Percentiles rank a stretch among this genome's conserved stretches.
Conservation (phyloP, 352 stramenopile genomes). For the Albugo laibachii region DNA sequence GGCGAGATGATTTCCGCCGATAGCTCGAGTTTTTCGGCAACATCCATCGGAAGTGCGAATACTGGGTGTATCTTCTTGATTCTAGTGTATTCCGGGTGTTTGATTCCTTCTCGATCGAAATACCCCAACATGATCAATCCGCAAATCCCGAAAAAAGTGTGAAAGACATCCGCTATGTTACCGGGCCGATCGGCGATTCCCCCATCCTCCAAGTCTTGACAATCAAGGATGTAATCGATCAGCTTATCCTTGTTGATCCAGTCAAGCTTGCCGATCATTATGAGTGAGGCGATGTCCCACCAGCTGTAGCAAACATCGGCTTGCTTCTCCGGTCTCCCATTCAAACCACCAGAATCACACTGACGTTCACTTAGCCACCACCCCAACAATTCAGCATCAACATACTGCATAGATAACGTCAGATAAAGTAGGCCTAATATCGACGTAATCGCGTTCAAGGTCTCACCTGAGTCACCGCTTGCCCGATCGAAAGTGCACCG, state of each 20-base stretch:
- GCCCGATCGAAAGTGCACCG: conserved; percentile 82
- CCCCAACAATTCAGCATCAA: conserved; percentile 79
- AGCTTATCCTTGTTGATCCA: conserved; percentile 93
- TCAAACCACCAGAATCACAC: conserved; percentile 88
- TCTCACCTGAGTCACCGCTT: conserved; percentile 26
- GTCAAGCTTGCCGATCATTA: conserved; percentile 86
- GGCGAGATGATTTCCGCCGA: conserved; percentile 39
- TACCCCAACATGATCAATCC: conserved; percentile 88
- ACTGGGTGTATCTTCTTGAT: conserved; percentile 87
- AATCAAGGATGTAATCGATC: conserved; percentile 85
- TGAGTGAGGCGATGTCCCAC: conserved; percentile 97
- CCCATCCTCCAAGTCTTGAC: conserved; percentile 94
- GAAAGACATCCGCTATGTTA: conserved; percentile 94
- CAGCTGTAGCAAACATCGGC: conserved; percentile 99
- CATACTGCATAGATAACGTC: conserved; percentile 17
- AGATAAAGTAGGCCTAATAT: neutral
- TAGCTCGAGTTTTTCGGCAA: conserved; percentile 77
- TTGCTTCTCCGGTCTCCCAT: conserved; percentile 98
- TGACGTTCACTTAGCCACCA: conserved; percentile 97
- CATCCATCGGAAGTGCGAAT: conserved; percentile 86
- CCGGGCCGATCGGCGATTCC: conserved; percentile 96
- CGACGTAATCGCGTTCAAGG: neutral
- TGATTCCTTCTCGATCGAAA: conserved; percentile 53
- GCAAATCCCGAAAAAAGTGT: conserved; percentile 97
- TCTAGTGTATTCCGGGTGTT: conserved; percentile 25